Evolutionary conservation across 2,329 filamentous ascomycete species (phyloP).

Genomic region (Curvularia verruculosa): DNA sequence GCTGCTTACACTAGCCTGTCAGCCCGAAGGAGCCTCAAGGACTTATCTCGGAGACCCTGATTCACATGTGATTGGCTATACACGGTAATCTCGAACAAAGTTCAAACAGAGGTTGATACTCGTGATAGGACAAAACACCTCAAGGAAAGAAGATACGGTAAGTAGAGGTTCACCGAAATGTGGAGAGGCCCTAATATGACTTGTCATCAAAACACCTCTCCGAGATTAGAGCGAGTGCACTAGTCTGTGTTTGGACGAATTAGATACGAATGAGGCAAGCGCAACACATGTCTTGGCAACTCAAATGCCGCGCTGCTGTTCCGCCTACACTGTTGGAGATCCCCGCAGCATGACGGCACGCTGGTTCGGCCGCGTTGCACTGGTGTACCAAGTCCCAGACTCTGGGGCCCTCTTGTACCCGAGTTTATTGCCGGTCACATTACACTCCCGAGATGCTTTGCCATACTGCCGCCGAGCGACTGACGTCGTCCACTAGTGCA

Average conservation of each 20-base stretch:
- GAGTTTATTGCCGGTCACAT: slow-evolving; percentile 32
- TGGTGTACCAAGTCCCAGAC: slow-evolving; percentile 11
- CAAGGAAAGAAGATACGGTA: slow-evolving; percentile 17
- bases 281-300: slow-evolving; percentile 15
- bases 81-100: not conserved
- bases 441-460: slow-evolving; percentile 32
- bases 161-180: slow-evolving; percentile 5
- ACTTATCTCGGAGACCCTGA: not conserved
- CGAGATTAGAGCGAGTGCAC: slow-evolving; percentile 9
- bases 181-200: slow-evolving; percentile 9
- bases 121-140: not conserved
- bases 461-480: slow-evolving; percentile 20
- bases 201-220: slow-evolving; percentile 2
- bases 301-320: slow-evolving; percentile 34
- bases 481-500: slow-evolving; percentile 24
- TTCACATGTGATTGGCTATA: too few species aligned
- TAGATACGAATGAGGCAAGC: slow-evolving; percentile 4
- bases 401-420: slow-evolving; percentile 25
- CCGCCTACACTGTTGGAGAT: slow-evolving; percentile 22
- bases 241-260: not conserved
- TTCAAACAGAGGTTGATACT: not conserved
- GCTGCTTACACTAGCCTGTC: not conserved
- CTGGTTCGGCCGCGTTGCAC: slow-evolving; percentile 19
- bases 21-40: not conserved
- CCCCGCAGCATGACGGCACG: slow-evolving; percentile 39